Evolutionary conservation across 805 yeast genomes (phyloP), one percentile per base, ranked within the genome.

Genomic region (Candida ulmi): DNA sequence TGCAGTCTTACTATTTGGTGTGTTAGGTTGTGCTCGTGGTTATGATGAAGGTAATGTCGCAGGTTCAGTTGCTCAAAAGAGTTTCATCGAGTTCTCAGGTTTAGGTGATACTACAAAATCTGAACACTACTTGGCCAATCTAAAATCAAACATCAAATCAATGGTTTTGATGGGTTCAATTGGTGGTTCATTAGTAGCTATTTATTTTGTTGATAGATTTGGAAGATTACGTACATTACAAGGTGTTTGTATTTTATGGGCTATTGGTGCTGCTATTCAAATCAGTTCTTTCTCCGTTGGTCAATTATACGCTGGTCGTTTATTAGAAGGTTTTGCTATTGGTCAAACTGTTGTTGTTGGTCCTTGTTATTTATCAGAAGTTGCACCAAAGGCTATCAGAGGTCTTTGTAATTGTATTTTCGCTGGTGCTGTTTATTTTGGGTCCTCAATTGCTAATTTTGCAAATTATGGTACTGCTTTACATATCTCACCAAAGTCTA

Each of bases 81-180:
- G 74, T 0, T 77, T 77, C 51, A 56, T 50, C 26, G 38, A 50
- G 8, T 54, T 57, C 35, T 74, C 74, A 50, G 77, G 77, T 0
- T 60, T 77, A 18, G 50, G 56, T 16, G 74, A 72, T 48, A 50
- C 60, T 5, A 45, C 47, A 17, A 65, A 65, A 45, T 36, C 70
- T 5, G 58, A 46, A 5, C 28, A 52, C 6, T 53, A 64, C 12
- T 31, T 68, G 15, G 79, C 79, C 6, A 61, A 70, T 45, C 54
- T 71, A 45, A 67, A 66, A 45, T 71, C 79, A 6, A 76, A 74
- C 51, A 76, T 76, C 49, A 66, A 75, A 4, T 61, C 80, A 8
- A 77, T 77, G 81, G 81, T 76, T 8, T 78, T 72, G 47, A 52
- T 76, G 24, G 79, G 79, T 3, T 69, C 76, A 16, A 66, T 75